Evolutionary conservation across 2,329 filamentous ascomycete genomes (phyloP), one percentile per base, ranked within the genome.

Genomic region (Fusarium algeriense): DNA sequence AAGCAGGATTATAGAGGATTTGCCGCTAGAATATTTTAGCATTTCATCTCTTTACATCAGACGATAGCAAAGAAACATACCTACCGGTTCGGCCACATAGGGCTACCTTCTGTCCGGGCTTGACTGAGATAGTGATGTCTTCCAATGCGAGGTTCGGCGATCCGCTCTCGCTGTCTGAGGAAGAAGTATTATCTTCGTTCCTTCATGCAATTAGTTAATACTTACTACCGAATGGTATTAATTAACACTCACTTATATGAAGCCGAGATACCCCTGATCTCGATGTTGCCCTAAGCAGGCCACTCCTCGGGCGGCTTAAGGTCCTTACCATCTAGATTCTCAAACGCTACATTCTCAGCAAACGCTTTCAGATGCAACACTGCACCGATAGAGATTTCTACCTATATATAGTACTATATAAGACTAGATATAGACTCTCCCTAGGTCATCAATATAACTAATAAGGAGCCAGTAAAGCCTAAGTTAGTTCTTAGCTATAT

Each of bases 401-500:
- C 59, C 5, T 41, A 23, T 2, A 71, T 75, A 17, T 74, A 75
- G 50, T 52, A 58, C 17, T 26, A 48, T 12, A 75, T 71, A 8
- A 75, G 41, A 17, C 43, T 57, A 1, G 69, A 59, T 7, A 73
- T 43, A 7, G 49, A 6, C 60, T 75, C 3, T 74, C 64, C 9
- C 71, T 73, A 81, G 0, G 63, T 70, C 41, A 84, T 81, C 4
- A 84, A 71, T 5, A 78, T 77, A 6, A 84, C 69, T 17, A 84
- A 57, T 38, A 78, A 77, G 9, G 80, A 81, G 41, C 82, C 83
- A 1, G 81, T 79, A 44, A 83, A 80, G 4, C 78, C 81, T 2
- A 79, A 74, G 55, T 76, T 79, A 5, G 77, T 60, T 7, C 88
- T 82, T 1, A 89, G 74, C 2, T 85, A 64, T 3, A 84, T 77